Conservation (phyloP, 2,329 filamentous ascomycete genomes). For the Bimuria novae-zelandiae region DNA sequence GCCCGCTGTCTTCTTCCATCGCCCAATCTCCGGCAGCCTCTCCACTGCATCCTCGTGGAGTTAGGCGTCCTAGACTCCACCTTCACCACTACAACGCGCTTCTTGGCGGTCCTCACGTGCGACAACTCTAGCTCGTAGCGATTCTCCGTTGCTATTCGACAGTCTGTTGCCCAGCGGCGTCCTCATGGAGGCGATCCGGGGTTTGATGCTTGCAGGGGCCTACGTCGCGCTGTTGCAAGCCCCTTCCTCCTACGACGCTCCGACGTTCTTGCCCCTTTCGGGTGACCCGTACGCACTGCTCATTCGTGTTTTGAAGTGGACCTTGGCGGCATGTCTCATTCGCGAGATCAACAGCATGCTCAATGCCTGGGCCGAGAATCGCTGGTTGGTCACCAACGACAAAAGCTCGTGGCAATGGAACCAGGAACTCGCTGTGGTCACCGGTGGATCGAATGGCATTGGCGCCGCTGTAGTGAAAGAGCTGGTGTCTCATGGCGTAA, state of each 20-base stretch:
- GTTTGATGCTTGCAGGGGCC: conserved; percentile 22
- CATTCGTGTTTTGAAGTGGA: conserved; percentile 33
- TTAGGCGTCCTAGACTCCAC: background rate
- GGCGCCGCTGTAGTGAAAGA: conserved; percentile 40
- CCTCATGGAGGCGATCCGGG: conserved; percentile 23
- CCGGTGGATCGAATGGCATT: conserved; percentile 44
- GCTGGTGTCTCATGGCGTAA: conserved; percentile 37
- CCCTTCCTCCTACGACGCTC: conserved; percentile 24
- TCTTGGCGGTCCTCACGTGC: conserved; percentile 1
- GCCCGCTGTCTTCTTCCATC: conserved; percentile 2
- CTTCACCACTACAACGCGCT: background rate
- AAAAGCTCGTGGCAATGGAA: conserved; percentile 37
- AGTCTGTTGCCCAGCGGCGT: conserved; percentile 6
- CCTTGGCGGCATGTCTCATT: conserved; percentile 27
- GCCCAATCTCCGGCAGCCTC: conserved; percentile 1
- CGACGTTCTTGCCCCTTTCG: conserved; percentile 29
- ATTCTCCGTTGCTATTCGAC: background rate
- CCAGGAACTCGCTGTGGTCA: conserved; percentile 42
- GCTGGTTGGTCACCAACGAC: conserved; percentile 44
- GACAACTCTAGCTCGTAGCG: background rate
- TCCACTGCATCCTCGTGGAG: background rate
- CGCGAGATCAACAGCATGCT: conserved; percentile 33
- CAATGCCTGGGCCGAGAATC: conserved; percentile 43
- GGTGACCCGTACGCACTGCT: conserved; percentile 28
- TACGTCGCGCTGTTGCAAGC: conserved; percentile 21